Base-by-base conservation (phyloP, 352 stramenopile genomes). In the Phytophthora colocasiae region DNA sequence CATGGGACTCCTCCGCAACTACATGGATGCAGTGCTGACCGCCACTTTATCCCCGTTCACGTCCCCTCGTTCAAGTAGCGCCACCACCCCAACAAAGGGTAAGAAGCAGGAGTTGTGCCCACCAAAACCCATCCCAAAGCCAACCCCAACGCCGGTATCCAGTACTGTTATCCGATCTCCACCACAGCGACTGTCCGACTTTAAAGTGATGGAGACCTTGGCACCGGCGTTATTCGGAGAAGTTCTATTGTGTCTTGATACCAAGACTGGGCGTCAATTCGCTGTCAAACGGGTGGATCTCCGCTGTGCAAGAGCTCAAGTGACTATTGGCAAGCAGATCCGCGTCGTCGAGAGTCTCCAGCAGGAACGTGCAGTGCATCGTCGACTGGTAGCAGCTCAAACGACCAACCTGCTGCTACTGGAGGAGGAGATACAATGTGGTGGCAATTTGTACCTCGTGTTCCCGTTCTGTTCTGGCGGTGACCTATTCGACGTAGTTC, bases 171-270 rank as follows among this genome's bases (percentile, higher is more conserved):
- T 56, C 31, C 66, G 59, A 14, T 77, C 70, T 15, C 65, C 73
- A n/a, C 64, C 70, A 1, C 31, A 73, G 46, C 66, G 73, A n/a
- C 44, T 81, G 22, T 61, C 53, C 2, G 70, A 81, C 38, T 76
- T 85, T 12, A 71, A 81, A 31, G 62, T 79, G 34, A 43, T 83
- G 27, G 41, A 64, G 43, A 76, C 71, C 3, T 66, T 90, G 47
- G 78, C 77, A 17, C 76, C 81, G 2, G 81, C 81, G 34, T 69
- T 90, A 9, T 90, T 84, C 53, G 81, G 81, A 34, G 74, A 90
- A 52, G 80, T 90, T 54, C 48, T 84, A 22, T 60, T 90, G 44
- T 87, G 77, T 53, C 62, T 61, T 9, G 81, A 90, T 62, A n/a
- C 50, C 32, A 66, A 49, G 14, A 74, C 62, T 12, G 61, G 73